Conservation (phyloP, 1,139 yeast genomes). For the Saccharomyces uvarum region DNA sequence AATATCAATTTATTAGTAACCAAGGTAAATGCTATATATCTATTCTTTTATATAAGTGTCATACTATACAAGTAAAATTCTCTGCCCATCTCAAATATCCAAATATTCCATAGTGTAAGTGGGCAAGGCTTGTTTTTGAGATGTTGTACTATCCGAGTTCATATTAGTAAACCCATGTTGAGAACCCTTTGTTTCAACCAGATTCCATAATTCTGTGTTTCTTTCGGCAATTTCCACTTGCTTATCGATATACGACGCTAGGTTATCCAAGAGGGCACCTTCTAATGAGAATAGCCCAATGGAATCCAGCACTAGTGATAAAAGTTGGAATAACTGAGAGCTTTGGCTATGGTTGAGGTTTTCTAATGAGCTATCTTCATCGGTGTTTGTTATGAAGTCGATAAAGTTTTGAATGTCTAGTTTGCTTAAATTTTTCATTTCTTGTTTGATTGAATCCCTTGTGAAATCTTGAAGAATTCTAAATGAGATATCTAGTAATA, state of each 20-base stretch:
- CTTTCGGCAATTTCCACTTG: conserved; percentile 28
- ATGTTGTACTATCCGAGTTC: conserved; percentile 6
- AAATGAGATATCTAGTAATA: conserved; percentile 60
- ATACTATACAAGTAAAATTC: not conserved
- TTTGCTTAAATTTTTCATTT: conserved; percentile 27
- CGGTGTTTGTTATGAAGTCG: conserved; percentile 25
- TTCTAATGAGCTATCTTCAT: conserved; percentile 9
- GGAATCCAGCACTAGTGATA: conserved; percentile 30
- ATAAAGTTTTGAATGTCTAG: conserved; percentile 30
- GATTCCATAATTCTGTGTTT: conserved; percentile 27
- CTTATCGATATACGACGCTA: conserved; percentile 24
- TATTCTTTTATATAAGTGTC: not conserved
- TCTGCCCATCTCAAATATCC: conserved; percentile 14
- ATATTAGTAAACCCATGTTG: conserved; percentile 5
- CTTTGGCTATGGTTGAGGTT: conserved; percentile 15
- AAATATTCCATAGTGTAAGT: conserved; percentile 27
- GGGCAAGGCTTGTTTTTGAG: conserved; percentile 18
- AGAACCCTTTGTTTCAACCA: conserved; percentile 22
- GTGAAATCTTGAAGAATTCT: conserved; percentile 56
- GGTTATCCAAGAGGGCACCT: conserved; percentile 18
- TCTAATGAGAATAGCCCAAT: conserved; percentile 31
- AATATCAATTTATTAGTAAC: not conserved
- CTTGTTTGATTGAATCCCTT: conserved; percentile 27
- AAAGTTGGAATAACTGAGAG: conserved; percentile 28
- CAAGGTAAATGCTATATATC: not conserved